A percentile compares a stretch with the other conserved stretches of the same genome.
phyloP scores from a whole-genome alignment of 2,329 filamentous ascomycete species.

The Fusarium acutatum region DNA sequence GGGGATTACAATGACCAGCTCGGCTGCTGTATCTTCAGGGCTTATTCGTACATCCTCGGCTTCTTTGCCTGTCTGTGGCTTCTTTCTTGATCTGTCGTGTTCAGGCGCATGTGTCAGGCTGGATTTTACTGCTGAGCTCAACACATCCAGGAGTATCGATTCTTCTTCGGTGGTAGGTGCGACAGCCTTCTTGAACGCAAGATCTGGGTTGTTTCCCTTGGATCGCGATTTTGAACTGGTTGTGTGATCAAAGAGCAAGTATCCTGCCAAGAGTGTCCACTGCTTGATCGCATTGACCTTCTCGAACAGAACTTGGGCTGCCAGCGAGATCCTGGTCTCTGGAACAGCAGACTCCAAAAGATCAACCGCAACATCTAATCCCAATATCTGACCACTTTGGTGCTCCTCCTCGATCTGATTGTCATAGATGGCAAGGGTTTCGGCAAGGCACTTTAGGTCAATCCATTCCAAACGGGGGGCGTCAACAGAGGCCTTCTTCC shows the following conservation, averaged over 20 bases:
- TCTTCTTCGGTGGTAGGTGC: slow-evolving; percentile 82
- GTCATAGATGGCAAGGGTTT: slow-evolving; percentile 85
- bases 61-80: slow-evolving; percentile 68
- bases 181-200: slow-evolving; percentile 74
- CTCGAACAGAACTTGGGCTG: slow-evolving; percentile 85
- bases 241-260: slow-evolving; percentile 92
- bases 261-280: slow-evolving; percentile 90
- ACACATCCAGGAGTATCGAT: slow-evolving; percentile 83
- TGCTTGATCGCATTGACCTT: slow-evolving; percentile 81
- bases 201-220: slow-evolving; percentile 63
- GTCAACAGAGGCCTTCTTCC: slow-evolving; percentile 77
- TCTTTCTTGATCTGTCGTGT: slow-evolving; percentile 67
- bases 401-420: slow-evolving; percentile 69
- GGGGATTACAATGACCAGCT: slow-evolving; percentile 82
- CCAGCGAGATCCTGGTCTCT: slow-evolving; percentile 86
- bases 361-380: slow-evolving; percentile 60
- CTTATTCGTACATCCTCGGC: slow-evolving; percentile 52
- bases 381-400: slow-evolving; percentile 56
- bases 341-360: slow-evolving; percentile 70
- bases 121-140: slow-evolving; percentile 83
- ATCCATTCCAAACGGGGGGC: slow-evolving; percentile 86
- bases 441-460: slow-evolving; percentile 88
- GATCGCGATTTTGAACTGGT: slow-evolving; percentile 62
- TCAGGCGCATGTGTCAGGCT: slow-evolving; percentile 74
- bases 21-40: slow-evolving; percentile 78